These are phyloP conservation scores for Rhynchospora pubera DNA, from an alignment of 176 grass and related monocot genomes.

Conservation along the genomic window DNA sequence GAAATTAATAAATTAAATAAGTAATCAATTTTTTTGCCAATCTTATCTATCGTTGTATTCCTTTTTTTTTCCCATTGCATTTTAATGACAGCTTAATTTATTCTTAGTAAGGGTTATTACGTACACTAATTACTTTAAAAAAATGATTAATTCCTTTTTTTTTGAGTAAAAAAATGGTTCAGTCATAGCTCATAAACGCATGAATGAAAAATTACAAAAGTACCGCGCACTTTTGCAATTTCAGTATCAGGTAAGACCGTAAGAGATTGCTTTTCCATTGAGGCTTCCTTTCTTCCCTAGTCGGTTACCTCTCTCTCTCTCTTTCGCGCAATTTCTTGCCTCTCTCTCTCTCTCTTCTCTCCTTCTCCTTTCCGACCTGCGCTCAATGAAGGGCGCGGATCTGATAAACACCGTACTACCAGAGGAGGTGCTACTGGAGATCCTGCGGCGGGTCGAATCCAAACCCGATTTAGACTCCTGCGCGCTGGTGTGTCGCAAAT, in stretches of 20 bases:
- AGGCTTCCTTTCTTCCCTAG: background rate
- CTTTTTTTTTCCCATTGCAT: too few species aligned
- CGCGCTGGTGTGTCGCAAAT: constrained; percentile 59
- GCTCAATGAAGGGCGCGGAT: constrained; percentile 50
- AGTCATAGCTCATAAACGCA: background rate
- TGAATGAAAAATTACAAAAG: background rate
- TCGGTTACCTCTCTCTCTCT: background rate
- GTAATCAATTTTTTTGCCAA: too few species aligned
- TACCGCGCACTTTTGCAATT: background rate
- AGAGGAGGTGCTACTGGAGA: constrained; percentile 50
- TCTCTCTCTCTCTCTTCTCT: too few species aligned
- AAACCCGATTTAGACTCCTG: constrained; percentile 69
- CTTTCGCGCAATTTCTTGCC: background rate
- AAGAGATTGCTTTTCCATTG: background rate
- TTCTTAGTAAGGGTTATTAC: too few species aligned
- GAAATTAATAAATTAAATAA: too few species aligned
- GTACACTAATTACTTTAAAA: too few species aligned
- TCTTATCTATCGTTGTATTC: too few species aligned
- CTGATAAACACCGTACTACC: constrained; percentile 56
- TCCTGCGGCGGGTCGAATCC: constrained; percentile 41
- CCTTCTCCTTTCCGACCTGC: background rate
- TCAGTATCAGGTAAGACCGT: background rate
- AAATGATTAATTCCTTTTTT: too few species aligned
- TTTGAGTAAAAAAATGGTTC: too few species aligned
- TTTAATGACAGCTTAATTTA: too few species aligned